Evolutionary conservation across 345 rosid genomes (phyloP), one percentile per base, ranked within the genome.

Genomic region (Acer campestre): DNA sequence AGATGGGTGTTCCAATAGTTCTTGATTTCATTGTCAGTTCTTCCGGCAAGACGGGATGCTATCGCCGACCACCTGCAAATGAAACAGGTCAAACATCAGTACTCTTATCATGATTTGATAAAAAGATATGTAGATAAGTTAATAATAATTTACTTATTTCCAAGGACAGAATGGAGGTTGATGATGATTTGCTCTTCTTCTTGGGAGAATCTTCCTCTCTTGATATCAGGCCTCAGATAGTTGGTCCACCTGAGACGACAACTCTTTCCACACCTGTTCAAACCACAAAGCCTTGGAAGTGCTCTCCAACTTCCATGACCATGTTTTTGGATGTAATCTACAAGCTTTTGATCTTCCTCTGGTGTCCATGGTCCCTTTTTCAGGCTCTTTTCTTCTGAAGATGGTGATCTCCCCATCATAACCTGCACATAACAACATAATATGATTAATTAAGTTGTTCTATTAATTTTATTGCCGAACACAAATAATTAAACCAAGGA

Each of bases 221-320:
- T 89, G 77, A 92, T 92, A 70, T 92, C 95, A 13, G 97, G 95
- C 75, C 97, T 83, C 59, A 92, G 86, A 81, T 92, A 92, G 80
- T 92, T 92, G 61, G 89, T 92, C 97, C 97, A 91, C 68, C 97
- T 69, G 25, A 91, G 82, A 78, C 97, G 86, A 74, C 97, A 92
- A 81, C 97, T 92, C 80, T 92, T 92, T 6, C 97, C 97, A 29
- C 97, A 92, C 69, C 97, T 80, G 77, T 92, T 91, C 64, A 91
- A 74, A 23, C 97, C 95, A 10, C 95, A 93, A 66, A 85, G 90
- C 80, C 77, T 86, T 0, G 97, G 95, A 70, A 90, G 92, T 53
- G 92, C 90, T 82, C 91, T 87, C 97, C 97, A 92, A 61, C 93
- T 92, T 85, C 92, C 93, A 86, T 88, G 92, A 35, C 93, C 97